A percentile compares a stretch with the other conserved stretches of the same genome.
These are phyloP conservation scores for Talaromyces wortmannii DNA, from an alignment of 495 filamentous ascomycete genomes.

Conservation along the genomic window DNA sequence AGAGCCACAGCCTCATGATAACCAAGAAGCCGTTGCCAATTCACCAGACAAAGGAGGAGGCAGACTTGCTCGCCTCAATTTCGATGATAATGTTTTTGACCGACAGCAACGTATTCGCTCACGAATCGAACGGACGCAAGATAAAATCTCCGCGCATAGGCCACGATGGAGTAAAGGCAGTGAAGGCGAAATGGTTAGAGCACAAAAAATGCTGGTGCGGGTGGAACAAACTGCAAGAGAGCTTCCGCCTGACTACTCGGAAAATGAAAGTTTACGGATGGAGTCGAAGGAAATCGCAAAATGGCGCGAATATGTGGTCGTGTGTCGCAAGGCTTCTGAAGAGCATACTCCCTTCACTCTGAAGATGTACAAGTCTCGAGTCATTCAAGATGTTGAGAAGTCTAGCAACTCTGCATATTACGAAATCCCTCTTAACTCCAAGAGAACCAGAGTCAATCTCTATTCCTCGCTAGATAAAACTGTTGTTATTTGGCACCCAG, in stretches of 20 bases:
- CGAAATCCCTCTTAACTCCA: conserved; percentile 50
- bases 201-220: conserved; percentile 68
- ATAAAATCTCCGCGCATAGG: conserved; percentile 28
- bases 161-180: conserved; percentile 33
- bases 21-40: conserved; percentile 4
- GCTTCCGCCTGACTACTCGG: conserved; percentile 57
- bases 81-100: conserved; percentile 36
- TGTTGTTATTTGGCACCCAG: conserved; percentile 58
- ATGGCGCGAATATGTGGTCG: conserved; percentile 68
- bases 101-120: conserved; percentile 29
- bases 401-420: conserved; percentile 45
- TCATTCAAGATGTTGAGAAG: conserved; percentile 57
- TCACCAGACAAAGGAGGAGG: conserved; percentile 1
- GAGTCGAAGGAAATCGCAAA: conserved; percentile 56
- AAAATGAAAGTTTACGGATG: conserved; percentile 57
- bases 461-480: conserved; percentile 70
- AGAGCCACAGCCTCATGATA: conserved; percentile 25
- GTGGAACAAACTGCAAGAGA: conserved; percentile 51
- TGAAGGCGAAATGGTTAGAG: conserved; percentile 63
- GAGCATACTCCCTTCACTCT: conserved; percentile 51
- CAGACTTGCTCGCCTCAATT: conserved; percentile 34
- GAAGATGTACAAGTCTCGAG: conserved; percentile 64
- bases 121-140: conserved; percentile 30
- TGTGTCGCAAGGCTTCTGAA: conserved; percentile 52
- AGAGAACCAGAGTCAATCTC: conserved; percentile 53